Evolutionary conservation across 2,329 filamentous ascomycete genomes (phyloP).

Genomic region (Fusarium torreyae): DNA sequence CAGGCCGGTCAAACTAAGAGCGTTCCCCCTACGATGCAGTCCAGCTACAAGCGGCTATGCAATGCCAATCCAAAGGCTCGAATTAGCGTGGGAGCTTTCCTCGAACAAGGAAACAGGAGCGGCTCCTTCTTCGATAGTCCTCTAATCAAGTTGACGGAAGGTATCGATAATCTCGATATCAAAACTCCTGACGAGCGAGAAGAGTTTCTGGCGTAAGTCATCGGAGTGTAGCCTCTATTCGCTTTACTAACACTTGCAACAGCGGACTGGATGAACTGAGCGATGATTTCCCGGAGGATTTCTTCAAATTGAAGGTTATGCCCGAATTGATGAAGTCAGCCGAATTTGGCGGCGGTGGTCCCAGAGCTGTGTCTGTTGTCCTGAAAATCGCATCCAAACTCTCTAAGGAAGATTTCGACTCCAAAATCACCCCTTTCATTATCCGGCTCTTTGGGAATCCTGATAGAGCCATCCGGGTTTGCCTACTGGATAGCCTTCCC

Average conservation of each 20-base stretch:
- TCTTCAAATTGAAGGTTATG: slow-evolving; percentile 96
- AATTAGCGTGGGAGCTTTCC: slow-evolving; percentile 85
- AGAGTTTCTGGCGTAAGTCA: slow-evolving; percentile 77
- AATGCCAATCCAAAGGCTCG: slow-evolving; percentile 92
- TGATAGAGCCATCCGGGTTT: slow-evolving; percentile 92
- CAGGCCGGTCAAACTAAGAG: slow-evolving; percentile 89
- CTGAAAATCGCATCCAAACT: slow-evolving; percentile 93
- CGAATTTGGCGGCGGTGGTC: slow-evolving; percentile 96
- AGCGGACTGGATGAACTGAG: slow-evolving; percentile 86
- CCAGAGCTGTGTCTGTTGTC: slow-evolving; percentile 89
- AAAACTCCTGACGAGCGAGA: slow-evolving; percentile 89
- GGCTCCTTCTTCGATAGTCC: slow-evolving; percentile 95
- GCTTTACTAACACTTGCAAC: slow-evolving; percentile 53
- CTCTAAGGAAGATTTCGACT: slow-evolving; percentile 89
- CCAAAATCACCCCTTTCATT: slow-evolving; percentile 86
- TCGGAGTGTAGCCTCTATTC: too few relatives aligned
- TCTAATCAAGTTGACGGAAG: slow-evolving; percentile 91
- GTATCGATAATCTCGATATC: slow-evolving; percentile 91
- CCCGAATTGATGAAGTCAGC: slow-evolving; percentile 98
- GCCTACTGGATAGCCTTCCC: slow-evolving; percentile 88
- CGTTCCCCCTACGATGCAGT: slow-evolving; percentile 89
- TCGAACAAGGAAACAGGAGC: slow-evolving; percentile 87
- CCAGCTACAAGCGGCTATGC: slow-evolving; percentile 89
- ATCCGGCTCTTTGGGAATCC: slow-evolving; percentile 91
- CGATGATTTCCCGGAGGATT: slow-evolving; percentile 97